Evolutionary conservation across 75 land plant species (phyloP).

Genomic region (Cupressus sempervirens): DNA sequence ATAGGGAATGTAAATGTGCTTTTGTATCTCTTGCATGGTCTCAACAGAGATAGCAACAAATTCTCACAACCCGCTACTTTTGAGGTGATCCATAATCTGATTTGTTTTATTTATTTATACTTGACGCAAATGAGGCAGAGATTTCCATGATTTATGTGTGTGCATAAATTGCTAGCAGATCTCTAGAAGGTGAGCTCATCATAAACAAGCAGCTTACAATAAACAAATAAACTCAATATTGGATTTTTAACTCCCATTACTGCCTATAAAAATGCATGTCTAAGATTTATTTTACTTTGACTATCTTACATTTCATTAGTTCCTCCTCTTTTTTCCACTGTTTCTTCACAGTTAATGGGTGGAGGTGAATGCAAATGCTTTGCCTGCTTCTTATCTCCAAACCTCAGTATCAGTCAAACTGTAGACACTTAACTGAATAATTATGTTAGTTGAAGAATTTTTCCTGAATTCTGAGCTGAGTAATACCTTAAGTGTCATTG

Average conservation of each 20-base stretch:
- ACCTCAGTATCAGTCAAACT: not conserved
- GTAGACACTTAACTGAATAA: not conserved
- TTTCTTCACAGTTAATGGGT: not conserved
- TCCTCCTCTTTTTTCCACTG: not conserved
- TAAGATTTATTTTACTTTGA: not conserved
- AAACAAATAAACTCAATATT: not conserved
- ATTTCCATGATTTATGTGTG: not conserved
- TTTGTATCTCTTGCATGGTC: slow-evolving; percentile 76
- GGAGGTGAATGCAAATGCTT: not conserved
- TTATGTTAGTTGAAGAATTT: not conserved
- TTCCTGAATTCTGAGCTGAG: not conserved
- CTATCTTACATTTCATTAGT: not conserved
- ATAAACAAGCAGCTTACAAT: not conserved
- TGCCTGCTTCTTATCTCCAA: not conserved
- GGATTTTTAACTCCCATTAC: not conserved
- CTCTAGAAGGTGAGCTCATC: not conserved
- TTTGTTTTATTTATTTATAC: not conserved
- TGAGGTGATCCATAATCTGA: slow-evolving; percentile 34
- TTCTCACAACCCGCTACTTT: slow-evolving; percentile 81
- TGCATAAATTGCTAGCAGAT: not conserved
- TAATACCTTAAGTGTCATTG: not conserved
- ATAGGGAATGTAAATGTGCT: slow-evolving; percentile 33
- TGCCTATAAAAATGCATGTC: not conserved
- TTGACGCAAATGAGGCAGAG: not conserved
- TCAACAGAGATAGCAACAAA: slow-evolving; percentile 82